These are phyloP conservation scores for Arctostaphylos glauca DNA, from an alignment of 148 eudicot genomes.

Conservation along the genomic window DNA sequence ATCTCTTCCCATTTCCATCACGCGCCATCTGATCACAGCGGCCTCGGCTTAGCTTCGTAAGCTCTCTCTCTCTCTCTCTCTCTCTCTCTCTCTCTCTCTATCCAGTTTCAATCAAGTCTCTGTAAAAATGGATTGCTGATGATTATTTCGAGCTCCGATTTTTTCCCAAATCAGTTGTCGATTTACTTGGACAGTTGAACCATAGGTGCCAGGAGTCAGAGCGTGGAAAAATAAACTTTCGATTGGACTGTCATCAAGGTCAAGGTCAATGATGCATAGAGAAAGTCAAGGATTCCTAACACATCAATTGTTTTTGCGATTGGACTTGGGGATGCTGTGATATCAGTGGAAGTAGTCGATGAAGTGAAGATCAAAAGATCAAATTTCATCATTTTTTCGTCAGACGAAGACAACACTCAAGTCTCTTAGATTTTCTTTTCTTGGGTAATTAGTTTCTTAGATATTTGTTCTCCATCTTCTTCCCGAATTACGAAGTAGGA, in stretches of 20 bases:
- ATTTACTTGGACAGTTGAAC: background rate
- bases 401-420: background rate
- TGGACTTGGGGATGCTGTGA: background rate
- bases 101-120: background rate
- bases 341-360: background rate
- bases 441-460: no score
- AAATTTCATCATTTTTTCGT: background rate
- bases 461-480: no score
- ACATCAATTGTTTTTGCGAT: background rate
- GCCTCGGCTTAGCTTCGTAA: background rate
- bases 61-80: background rate
- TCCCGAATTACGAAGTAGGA: no score
- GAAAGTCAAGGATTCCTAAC: background rate
- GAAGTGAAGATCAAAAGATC: background rate
- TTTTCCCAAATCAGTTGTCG: background rate
- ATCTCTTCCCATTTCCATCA: background rate
- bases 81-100: constrained; percentile 2
- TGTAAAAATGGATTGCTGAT: background rate
- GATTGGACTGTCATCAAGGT: background rate
- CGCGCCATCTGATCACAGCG: background rate
- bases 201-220: background rate
- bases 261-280: background rate
- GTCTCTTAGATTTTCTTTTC: no score
- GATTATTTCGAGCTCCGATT: background rate
- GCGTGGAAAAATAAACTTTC: background rate